A percentile compares a stretch with the other conserved stretches of the same genome.
phyloP scores from a whole-genome alignment of 306 rosid species.

The Mimosa pudica region DNA sequence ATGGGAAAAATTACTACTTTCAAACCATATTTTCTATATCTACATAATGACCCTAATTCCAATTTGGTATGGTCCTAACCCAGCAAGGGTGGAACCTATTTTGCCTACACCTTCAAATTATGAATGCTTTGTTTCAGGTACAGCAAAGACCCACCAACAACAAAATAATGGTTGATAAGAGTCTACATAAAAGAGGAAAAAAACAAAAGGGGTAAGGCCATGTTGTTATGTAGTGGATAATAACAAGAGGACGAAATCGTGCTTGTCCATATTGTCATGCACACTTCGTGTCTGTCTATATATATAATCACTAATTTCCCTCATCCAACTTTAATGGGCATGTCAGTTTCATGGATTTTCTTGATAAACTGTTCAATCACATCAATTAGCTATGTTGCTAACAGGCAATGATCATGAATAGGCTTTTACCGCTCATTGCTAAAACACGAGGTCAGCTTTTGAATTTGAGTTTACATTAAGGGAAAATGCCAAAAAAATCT shows the following conservation, averaged over 20 bases:
- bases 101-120: too few species aligned
- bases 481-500: too few species aligned
- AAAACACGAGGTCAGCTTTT: too few species aligned
- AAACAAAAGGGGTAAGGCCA: conserved; percentile 3
- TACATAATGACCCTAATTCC: too few species aligned
- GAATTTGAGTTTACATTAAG: too few species aligned
- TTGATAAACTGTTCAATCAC: not conserved
- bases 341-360: conserved; percentile 41
- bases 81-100: too few species aligned
- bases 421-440: too few species aligned
- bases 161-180: conserved; percentile 34
- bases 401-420: too few species aligned
- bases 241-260: conserved; percentile 37
- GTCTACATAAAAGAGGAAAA: conserved; percentile 9
- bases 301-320: conserved; percentile 13
- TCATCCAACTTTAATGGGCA: conserved; percentile 32
- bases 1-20: too few species aligned
- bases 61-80: too few species aligned
- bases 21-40: too few species aligned
- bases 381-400: too few species aligned
- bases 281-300: conserved; percentile 6
- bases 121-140: not conserved
- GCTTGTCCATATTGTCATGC: conserved; percentile 36
- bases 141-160: conserved; percentile 43
- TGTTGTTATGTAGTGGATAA: conserved; percentile 18